A percentile compares a stretch with the other conserved stretches of the same genome.
phyloP scores from a whole-genome alignment of 2,329 filamentous ascomycete genomes.

The Fusarium goolgardi region DNA sequence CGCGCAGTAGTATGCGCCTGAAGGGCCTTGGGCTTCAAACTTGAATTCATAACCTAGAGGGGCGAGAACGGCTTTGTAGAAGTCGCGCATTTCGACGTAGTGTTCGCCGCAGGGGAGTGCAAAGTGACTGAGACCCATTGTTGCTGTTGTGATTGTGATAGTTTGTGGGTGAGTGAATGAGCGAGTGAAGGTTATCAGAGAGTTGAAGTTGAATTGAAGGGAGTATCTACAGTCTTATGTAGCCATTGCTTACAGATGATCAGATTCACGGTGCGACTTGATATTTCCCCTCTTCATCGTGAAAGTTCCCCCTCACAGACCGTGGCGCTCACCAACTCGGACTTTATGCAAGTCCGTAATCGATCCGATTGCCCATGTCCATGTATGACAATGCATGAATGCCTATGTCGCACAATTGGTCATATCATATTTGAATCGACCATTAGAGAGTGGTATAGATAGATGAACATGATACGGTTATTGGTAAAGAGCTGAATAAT shows the following conservation, averaged over 20 bases:
- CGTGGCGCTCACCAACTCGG: neutral
- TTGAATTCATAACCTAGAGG: conserved; percentile 44
- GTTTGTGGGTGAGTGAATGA: no score
- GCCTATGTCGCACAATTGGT: neutral
- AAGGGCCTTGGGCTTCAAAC: conserved; percentile 28
- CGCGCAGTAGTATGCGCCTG: conserved; percentile 35
- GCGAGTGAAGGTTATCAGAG: neutral
- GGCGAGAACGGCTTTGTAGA: conserved; percentile 45
- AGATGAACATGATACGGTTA: neutral
- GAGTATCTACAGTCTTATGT: neutral
- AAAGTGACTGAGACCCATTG: conserved; percentile 35
- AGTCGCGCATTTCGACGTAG: conserved; percentile 46
- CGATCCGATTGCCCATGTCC: neutral
- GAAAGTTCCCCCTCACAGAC: neutral
- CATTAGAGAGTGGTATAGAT: neutral
- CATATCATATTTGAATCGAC: neutral
- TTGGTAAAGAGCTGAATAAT: neutral
- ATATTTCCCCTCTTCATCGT: neutral
- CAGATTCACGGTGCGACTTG: neutral
- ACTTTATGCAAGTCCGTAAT: neutral
- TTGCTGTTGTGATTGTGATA: neutral
- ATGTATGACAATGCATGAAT: neutral
- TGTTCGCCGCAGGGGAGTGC: conserved; percentile 42
- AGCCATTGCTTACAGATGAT: neutral
- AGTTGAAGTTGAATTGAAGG: neutral